A percentile compares a stretch with the other conserved stretches of the same genome.
These are phyloP conservation scores for Euryodendron excelsum DNA, from an alignment of 148 eudicot species.

Conservation along the genomic window DNA sequence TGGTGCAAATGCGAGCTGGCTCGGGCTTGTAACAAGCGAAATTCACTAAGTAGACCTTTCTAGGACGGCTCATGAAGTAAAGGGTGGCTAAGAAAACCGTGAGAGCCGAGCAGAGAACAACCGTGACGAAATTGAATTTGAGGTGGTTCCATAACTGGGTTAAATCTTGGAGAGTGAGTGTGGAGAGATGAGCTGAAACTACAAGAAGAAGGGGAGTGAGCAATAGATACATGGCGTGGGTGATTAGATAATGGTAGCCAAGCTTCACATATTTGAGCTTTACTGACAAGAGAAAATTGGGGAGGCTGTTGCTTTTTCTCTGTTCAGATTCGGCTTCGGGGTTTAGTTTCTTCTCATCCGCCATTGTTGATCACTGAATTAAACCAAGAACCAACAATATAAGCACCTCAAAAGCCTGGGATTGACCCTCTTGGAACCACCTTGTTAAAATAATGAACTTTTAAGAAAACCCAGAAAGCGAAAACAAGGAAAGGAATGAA, in stretches of 20 bases:
- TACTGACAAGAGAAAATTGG: slow-evolving; percentile 41
- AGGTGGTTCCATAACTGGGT: slow-evolving; percentile 31
- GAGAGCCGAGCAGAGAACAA: slow-evolving; percentile 39
- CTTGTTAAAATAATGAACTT: too few relatives aligned
- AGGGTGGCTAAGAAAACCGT: slow-evolving; percentile 40
- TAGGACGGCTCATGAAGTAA: slow-evolving; percentile 49
- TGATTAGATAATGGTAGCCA: slow-evolving; percentile 49
- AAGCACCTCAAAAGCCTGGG: neutral
- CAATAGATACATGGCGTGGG: slow-evolving; percentile 45
- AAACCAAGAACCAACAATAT: neutral
- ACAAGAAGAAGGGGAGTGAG: slow-evolving; percentile 30
- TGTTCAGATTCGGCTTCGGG: neutral
- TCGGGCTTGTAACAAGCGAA: slow-evolving; percentile 47
- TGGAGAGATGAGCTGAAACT: slow-evolving; percentile 26
- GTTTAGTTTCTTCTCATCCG: neutral
- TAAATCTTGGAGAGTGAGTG: slow-evolving; percentile 25
- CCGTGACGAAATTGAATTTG: slow-evolving; percentile 38
- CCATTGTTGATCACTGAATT: slow-evolving; percentile 13
- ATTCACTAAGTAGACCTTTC: slow-evolving; percentile 38
- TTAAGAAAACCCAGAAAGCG: neutral
- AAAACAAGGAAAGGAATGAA: neutral
- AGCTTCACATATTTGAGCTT: slow-evolving; percentile 53
- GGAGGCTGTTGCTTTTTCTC: slow-evolving; percentile 15
- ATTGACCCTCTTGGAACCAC: neutral
- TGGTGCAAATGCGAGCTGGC: slow-evolving; percentile 24